These are phyloP conservation scores for Pharnaceum exiguum DNA, from an alignment of 148 eudicot species.

Conservation along the genomic window DNA sequence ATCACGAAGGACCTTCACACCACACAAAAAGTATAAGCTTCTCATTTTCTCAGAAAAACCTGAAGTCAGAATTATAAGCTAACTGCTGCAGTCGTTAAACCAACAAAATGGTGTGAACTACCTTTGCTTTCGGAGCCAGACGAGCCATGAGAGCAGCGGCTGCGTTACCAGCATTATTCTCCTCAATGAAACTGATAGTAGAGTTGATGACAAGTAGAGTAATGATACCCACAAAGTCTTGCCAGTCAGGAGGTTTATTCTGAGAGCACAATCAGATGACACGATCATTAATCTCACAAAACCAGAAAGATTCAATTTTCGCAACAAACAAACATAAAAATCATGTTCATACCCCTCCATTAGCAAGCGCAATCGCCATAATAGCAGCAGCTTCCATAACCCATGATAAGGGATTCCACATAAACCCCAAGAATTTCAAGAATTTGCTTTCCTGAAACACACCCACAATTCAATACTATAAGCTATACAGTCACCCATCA, in stretches of 20 bases:
- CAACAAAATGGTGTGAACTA: slow-evolving; percentile 11
- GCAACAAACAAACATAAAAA: not conserved
- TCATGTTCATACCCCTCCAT: slow-evolving; percentile 80
- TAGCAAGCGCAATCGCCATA: slow-evolving; percentile 99
- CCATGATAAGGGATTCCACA: slow-evolving; percentile 99
- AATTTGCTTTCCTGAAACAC: slow-evolving; percentile 85
- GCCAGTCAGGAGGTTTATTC: slow-evolving; percentile 99
- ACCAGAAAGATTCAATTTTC: not conserved
- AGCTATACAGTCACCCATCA: not conserved
- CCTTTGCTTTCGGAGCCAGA: slow-evolving; percentile 99
- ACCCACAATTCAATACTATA: slow-evolving; percentile 20
- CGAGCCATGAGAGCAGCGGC: slow-evolving; percentile 99
- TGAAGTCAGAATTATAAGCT: not conserved
- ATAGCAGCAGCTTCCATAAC: slow-evolving; percentile 99
- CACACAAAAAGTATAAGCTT: slow-evolving; percentile 8
- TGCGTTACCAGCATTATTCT: slow-evolving; percentile 98
- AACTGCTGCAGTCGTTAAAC: not conserved
- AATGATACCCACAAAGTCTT: slow-evolving; percentile 98
- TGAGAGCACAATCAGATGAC: slow-evolving; percentile 22
- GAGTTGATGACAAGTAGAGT: slow-evolving; percentile 89
- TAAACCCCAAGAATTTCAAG: slow-evolving; percentile 95
- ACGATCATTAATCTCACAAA: not conserved
- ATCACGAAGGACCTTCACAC: slow-evolving; percentile 67
- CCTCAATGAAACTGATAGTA: slow-evolving; percentile 94
- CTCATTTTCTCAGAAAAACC: not conserved